Evolutionary conservation across 192 early-diverging fungal genomes (phyloP).

Genomic region (Coemansia sp.): DNA sequence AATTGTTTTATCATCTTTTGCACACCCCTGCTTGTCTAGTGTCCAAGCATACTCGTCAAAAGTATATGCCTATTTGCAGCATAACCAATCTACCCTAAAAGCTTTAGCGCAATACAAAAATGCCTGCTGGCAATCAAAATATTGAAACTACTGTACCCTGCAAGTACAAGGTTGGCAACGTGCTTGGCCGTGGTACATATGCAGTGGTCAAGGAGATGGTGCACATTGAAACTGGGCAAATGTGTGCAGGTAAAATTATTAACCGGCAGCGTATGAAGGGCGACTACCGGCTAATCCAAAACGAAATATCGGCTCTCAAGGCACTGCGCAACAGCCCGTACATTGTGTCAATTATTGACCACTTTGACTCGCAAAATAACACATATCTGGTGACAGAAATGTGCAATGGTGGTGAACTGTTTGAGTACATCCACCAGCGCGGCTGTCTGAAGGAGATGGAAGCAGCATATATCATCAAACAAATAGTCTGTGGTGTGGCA

Average conservation of each 20-base stretch:
- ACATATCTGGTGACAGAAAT: constrained; percentile 78
- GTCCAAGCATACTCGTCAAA: background rate
- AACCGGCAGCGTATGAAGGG: constrained; percentile 73
- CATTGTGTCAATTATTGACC: constrained; percentile 71
- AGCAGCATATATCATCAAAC: constrained; percentile 74
- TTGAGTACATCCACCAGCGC: constrained; percentile 77
- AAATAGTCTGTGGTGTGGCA: constrained; percentile 74
- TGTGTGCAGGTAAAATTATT: constrained; percentile 80
- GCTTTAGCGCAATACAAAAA: background rate
- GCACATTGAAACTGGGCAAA: constrained; percentile 65
- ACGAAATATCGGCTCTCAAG: constrained; percentile 73
- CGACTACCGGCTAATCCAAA: constrained; percentile 65
- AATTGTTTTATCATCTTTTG: background rate
- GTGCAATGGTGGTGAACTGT: constrained; percentile 89
- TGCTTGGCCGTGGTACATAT: constrained; percentile 48
- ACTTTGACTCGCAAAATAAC: constrained; percentile 78
- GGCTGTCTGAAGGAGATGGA: constrained; percentile 75
- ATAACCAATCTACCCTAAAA: background rate
- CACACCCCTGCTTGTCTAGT: background rate
- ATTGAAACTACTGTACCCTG: constrained; percentile 19
- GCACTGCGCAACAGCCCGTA: constrained; percentile 71
- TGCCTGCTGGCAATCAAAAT: background rate
- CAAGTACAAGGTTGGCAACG: constrained; percentile 41
- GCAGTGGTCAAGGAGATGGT: constrained; percentile 50
- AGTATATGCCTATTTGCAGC: background rate